Evolutionary conservation across 495 filamentous ascomycete species (phyloP).

Genomic region (Niebla homalea): DNA sequence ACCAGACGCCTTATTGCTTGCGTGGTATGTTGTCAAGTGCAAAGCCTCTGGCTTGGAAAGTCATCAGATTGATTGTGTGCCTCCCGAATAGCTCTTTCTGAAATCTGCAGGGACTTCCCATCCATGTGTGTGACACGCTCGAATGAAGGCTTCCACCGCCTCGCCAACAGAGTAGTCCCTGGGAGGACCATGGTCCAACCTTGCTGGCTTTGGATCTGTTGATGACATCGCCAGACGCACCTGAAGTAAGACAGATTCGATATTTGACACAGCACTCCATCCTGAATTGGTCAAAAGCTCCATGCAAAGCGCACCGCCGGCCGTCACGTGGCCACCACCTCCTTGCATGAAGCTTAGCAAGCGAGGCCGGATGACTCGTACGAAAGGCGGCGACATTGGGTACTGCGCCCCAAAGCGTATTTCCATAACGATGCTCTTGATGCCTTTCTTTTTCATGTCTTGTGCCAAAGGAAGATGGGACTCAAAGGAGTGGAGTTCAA

Average conservation of each 20-base stretch:
- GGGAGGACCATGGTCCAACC: conserved; percentile 31
- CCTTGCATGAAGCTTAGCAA: conserved; percentile 58
- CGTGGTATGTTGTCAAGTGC: no score
- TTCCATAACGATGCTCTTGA: conserved; percentile 65
- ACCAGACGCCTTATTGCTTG: no score
- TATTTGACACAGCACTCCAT: conserved; percentile 57
- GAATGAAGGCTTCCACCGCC: conserved; percentile 57
- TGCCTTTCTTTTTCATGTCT: conserved; percentile 51
- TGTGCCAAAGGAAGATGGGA: conserved; percentile 49
- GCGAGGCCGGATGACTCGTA: conserved; percentile 70
- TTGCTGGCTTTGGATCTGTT: conserved; percentile 57
- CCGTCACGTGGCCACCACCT: conserved; percentile 80
- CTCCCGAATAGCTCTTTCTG: conserved; percentile 1
- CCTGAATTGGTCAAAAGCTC: conserved; percentile 76
- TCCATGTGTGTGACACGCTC: conserved; percentile 56
- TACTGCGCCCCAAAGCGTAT: conserved; percentile 63
- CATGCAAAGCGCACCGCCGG: conserved; percentile 86
- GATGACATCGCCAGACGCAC: conserved; percentile 64
- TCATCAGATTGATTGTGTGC: no score
- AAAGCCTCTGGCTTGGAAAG: no score
- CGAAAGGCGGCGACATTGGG: conserved; percentile 71
- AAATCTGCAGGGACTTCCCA: conserved; percentile 41
- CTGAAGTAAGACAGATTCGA: conserved; percentile 75
- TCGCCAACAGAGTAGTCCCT: conserved; percentile 54
- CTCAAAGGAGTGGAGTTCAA: conserved; percentile 80